These are phyloP conservation scores for Corniculantispora saksenae DNA, from an alignment of 2,329 filamentous ascomycete species.

Conservation along the genomic window DNA sequence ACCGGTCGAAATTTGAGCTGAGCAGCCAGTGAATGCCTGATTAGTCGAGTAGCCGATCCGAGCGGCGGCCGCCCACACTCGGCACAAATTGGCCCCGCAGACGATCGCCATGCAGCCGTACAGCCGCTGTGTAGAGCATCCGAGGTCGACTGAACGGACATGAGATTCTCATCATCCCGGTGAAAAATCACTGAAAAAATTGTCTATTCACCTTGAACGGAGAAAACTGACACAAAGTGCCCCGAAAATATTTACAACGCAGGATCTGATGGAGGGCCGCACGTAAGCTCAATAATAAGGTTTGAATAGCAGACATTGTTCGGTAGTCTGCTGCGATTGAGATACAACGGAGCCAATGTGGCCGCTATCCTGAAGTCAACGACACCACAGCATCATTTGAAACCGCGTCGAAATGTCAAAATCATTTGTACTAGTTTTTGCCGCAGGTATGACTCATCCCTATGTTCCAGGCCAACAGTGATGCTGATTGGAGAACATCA, in stretches of 20 bases:
- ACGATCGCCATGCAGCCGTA: not conserved
- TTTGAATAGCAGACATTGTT: too few relatives aligned
- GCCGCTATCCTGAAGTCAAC: too few relatives aligned
- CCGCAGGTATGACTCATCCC: not conserved
- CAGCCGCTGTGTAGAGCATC: not conserved
- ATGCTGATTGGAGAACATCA: not conserved
- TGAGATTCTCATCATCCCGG: not conserved
- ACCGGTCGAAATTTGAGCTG: too few relatives aligned
- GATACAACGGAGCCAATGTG: too few relatives aligned
- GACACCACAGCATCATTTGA: not conserved
- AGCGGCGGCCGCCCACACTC: too few relatives aligned
- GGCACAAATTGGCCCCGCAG: not conserved
- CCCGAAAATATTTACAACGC: too few relatives aligned
- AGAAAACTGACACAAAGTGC: too few relatives aligned
- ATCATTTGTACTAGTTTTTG: slow-evolving; percentile 1
- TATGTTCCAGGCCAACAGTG: not conserved
- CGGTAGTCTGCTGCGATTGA: too few relatives aligned
- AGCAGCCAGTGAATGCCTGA: not conserved
- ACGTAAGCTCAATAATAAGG: too few relatives aligned
- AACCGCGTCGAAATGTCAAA: not conserved
- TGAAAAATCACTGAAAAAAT: too few relatives aligned
- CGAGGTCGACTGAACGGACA: not conserved
- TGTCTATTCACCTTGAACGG: too few relatives aligned
- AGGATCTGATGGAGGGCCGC: too few relatives aligned
- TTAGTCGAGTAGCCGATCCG: not conserved